Conservation (phyloP, 2,329 filamentous ascomycete genomes). For the Pezicula carpinea region DNA sequence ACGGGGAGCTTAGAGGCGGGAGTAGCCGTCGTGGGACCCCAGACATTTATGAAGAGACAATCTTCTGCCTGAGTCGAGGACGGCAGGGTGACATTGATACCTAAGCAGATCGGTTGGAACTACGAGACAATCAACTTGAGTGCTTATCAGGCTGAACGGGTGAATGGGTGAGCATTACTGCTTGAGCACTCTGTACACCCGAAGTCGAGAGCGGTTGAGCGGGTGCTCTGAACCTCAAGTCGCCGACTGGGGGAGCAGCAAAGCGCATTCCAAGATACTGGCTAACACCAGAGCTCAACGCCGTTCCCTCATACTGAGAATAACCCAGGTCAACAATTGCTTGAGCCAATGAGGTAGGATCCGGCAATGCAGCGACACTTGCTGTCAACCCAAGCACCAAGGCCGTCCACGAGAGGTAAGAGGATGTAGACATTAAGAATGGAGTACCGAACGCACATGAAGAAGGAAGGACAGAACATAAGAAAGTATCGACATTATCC, state of each 20-base stretch:
- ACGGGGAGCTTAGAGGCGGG: slow-evolving; percentile 42
- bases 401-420: too few species aligned
- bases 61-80: slow-evolving; percentile 32
- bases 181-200: slow-evolving; percentile 15
- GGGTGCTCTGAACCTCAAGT: slow-evolving; percentile 64
- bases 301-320: slow-evolving; percentile 56
- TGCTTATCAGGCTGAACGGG: not conserved
- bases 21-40: slow-evolving; percentile 36
- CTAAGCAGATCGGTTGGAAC: slow-evolving; percentile 43
- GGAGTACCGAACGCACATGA: too few species aligned
- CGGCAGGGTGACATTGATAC: slow-evolving; percentile 25
- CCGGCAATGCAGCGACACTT: too few species aligned
- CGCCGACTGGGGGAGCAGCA: slow-evolving; percentile 61
- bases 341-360: too few species aligned
- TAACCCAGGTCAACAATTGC: slow-evolving; percentile 59
- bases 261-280: slow-evolving; percentile 72
- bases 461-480: too few species aligned
- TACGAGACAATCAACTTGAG: slow-evolving; percentile 14
- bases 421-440: too few species aligned
- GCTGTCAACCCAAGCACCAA: too few species aligned
- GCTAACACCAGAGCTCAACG: slow-evolving; percentile 50
- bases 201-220: slow-evolving; percentile 22
- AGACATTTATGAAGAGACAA: slow-evolving; percentile 43
- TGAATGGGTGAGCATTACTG: slow-evolving; percentile 8
- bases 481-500: too few species aligned